Evolutionary conservation across 2,329 filamentous ascomycete species (phyloP).

Genomic region (Talaromyces sp.): DNA sequence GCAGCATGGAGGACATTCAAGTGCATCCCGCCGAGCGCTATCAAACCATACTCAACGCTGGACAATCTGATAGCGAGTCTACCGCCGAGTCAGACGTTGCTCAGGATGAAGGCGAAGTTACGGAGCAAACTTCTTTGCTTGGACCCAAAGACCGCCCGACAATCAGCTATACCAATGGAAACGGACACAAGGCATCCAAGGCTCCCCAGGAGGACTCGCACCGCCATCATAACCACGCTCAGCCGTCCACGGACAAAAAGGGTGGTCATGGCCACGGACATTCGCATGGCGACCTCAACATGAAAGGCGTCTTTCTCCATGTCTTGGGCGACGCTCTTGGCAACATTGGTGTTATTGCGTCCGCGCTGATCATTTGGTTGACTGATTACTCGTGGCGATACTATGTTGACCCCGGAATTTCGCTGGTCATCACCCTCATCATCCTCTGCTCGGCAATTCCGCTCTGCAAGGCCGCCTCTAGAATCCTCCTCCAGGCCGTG

Average conservation of each 20-base stretch:
- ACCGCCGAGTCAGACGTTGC: conserved; percentile 48
- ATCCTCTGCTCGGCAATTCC: conserved; percentile 51
- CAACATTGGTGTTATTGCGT: conserved; percentile 46
- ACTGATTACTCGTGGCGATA: conserved; percentile 73
- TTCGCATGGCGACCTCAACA: conserved; percentile 69
- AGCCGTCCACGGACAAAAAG: conserved; percentile 59
- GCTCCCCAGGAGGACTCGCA: conserved; percentile 45
- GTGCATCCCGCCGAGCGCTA: conserved; percentile 87
- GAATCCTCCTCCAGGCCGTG: conserved; percentile 90
- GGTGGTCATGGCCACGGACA: conserved; percentile 39
- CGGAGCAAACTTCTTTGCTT: conserved; percentile 37
- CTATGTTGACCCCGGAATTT: conserved; percentile 89
- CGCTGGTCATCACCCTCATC: conserved; percentile 82
- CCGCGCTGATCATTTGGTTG: conserved; percentile 85
- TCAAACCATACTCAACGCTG: conserved; percentile 86
- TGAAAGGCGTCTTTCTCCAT: conserved; percentile 68
- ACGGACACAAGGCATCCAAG: conserved; percentile 11
- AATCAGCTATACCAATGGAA: conserved; percentile 28
- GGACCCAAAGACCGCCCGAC: conserved; percentile 35
- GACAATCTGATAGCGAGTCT: conserved; percentile 50
- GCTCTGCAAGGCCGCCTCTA: conserved; percentile 49
- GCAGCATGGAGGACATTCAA: conserved; percentile 63
- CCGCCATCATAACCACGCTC: conserved; percentile 68
- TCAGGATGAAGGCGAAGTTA: conserved; percentile 43
- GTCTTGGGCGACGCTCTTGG: conserved; percentile 47